These are phyloP conservation scores for Hymenoscyphus occultus DNA, from an alignment of 2,329 filamentous ascomycete species.

Conservation along the genomic window DNA sequence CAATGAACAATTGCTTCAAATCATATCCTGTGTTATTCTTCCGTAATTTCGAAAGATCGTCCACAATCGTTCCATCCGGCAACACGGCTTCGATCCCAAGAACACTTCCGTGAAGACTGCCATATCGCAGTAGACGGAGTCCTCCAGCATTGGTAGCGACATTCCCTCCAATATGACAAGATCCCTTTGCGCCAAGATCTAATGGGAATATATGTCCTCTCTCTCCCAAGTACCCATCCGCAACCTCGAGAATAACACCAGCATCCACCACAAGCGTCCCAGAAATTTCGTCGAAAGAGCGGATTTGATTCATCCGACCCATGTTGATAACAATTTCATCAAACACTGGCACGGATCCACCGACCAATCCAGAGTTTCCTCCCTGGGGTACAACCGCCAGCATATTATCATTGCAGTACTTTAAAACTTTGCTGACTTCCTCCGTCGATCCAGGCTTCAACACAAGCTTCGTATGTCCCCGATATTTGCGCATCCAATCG, in stretches of 20 bases:
- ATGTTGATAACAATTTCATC: slow-evolving; percentile 96
- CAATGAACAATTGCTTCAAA: slow-evolving; percentile 94
- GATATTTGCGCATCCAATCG: slow-evolving; percentile 99
- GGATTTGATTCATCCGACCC: slow-evolving; percentile 84
- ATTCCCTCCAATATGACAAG: slow-evolving; percentile 94
- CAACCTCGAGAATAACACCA: slow-evolving; percentile 85
- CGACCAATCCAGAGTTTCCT: slow-evolving; percentile 93
- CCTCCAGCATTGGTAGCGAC: slow-evolving; percentile 95
- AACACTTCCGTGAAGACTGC: slow-evolving; percentile 89
- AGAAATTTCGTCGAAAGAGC: slow-evolving; percentile 89
- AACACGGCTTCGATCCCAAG: slow-evolving; percentile 91
- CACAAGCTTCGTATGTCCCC: slow-evolving; percentile 82
- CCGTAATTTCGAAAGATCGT: slow-evolving; percentile 81
- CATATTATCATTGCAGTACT: slow-evolving; percentile 91
- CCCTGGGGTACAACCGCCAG: slow-evolving; percentile 96
- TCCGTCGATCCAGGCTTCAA: slow-evolving; percentile 81
- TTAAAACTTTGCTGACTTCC: slow-evolving; percentile 85
- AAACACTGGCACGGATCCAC: slow-evolving; percentile 93
- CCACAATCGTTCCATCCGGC: slow-evolving; percentile 86
- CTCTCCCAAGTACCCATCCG: slow-evolving; percentile 81
- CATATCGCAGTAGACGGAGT: slow-evolving; percentile 83
- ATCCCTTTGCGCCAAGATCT: slow-evolving; percentile 96
- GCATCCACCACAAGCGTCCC: slow-evolving; percentile 88
- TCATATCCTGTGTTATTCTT: slow-evolving; percentile 99
- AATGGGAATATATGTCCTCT: slow-evolving; percentile 88